Conservation (phyloP, 129 eudicot genomes). For the Lonicera japonica region DNA sequence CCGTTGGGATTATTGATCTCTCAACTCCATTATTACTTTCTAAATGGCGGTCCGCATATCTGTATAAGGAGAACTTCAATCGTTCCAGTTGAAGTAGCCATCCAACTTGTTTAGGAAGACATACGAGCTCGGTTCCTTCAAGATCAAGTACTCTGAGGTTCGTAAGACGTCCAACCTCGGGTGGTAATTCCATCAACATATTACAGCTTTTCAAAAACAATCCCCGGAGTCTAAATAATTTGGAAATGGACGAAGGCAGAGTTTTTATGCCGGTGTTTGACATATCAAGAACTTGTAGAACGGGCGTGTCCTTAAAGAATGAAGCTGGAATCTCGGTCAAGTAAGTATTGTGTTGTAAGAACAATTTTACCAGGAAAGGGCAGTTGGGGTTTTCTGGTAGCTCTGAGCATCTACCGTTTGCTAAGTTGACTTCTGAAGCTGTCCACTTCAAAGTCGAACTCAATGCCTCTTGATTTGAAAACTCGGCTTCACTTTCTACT, state of each 20-base stretch:
- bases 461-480: not conserved
- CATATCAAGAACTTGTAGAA: constrained; percentile 24
- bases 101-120: constrained; percentile 26
- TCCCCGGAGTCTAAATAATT: constrained; percentile 11
- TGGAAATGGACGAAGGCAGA: constrained; percentile 29
- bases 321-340: constrained; percentile 13
- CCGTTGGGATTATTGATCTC: constrained; percentile 10
- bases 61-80: constrained; percentile 24
- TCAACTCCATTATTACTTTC: constrained; percentile 4
- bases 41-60: constrained; percentile 14
- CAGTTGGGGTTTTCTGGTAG: constrained; percentile 4
- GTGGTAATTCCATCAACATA: constrained; percentile 19
- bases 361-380: constrained; percentile 6
- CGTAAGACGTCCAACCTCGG: constrained; percentile 23
- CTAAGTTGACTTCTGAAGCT: not conserved
- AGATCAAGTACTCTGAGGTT: constrained; percentile 32
- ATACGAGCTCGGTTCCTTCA: constrained; percentile 25
- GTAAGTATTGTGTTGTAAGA: constrained; percentile 17
- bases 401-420: not conserved
- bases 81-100: not conserved
- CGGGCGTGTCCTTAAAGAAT: constrained; percentile 13
- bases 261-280: constrained; percentile 25
- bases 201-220: constrained; percentile 22
- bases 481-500: too few species aligned
- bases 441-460: not conserved